A percentile compares a stretch with the other conserved stretches of the same genome.
Evolutionary conservation across 805 yeast species (phyloP).

Genomic region (Candida morakotiae): DNA sequence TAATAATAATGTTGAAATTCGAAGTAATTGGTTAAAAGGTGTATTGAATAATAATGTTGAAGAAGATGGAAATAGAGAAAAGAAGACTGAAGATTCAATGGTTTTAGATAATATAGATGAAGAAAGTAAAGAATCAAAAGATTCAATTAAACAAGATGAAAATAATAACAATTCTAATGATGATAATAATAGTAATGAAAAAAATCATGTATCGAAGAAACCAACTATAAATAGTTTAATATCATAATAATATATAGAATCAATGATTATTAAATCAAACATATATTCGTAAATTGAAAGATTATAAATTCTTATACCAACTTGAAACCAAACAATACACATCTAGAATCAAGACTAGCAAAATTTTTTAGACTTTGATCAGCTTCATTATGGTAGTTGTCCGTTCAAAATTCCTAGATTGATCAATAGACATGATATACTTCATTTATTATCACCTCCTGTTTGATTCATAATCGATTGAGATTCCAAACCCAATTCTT

Average conservation of each 20-base stretch:
- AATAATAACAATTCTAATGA: not conserved
- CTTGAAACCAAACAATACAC: too few relatives aligned
- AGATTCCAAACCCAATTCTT: too few relatives aligned
- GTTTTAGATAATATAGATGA: constrained; percentile 3
- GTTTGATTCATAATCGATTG: too few relatives aligned
- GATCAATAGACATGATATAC: too few relatives aligned
- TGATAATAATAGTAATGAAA: not conserved
- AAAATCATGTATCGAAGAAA: constrained; percentile 15
- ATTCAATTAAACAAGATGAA: not conserved
- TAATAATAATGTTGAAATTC: constrained; percentile 1
- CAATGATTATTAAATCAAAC: not conserved
- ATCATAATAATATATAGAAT: constrained; percentile 12
- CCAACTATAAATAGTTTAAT: constrained; percentile 29
- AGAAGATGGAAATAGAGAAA: too few relatives aligned
- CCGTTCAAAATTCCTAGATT: too few relatives aligned
- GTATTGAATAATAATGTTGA: constrained; percentile 21
- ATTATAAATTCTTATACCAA: too few relatives aligned
- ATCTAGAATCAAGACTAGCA: too few relatives aligned
- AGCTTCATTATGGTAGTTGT: too few relatives aligned
- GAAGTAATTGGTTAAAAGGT: constrained; percentile 24
- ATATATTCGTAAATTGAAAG: too few relatives aligned
- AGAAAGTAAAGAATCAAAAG: not conserved
- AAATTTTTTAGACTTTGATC: too few relatives aligned
- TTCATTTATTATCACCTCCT: too few relatives aligned
- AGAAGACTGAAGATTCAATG: constrained; percentile 4